Base-by-base conservation (phyloP, 2,329 filamentous ascomycete species). In the Alternaria postmessia region DNA sequence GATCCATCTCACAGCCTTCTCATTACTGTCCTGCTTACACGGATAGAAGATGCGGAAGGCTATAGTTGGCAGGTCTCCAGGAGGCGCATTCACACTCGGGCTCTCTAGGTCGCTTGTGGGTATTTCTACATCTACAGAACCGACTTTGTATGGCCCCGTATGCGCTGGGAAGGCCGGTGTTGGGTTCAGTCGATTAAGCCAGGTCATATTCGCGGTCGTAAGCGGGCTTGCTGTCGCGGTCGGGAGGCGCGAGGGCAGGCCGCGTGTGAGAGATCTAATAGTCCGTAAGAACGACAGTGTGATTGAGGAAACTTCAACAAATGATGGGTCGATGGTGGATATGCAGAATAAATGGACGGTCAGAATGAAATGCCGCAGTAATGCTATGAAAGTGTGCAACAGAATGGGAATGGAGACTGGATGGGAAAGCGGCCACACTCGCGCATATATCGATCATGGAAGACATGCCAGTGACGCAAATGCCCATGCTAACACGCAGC, bases 31-130 rank as follows among this genome's bases (percentile, higher is more conserved):
- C 39, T 66, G 62, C 32, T 63, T 67, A 28, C 69, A 72, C 1
- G 93, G 93, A 75, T 96, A 96, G 80, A 92, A 96, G 59, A 96
- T 84, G 63, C 93, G 87, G 76, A 92, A 95, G 57, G 91, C 89
- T 26, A 96, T 83, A 1, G 93, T 96, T 20, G 88, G 82, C 46
- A 94, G 20, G 24, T 72, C 88, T 1, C 64, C 53, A 56, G 79
- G 78, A 5, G 87, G 84, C 51, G 85, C 83, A 22, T 85, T 82
- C 0, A 88, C 86, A 28, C 84, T 82, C 1, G 79, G 75, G 3
- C 75, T 77, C 32, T 79, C 70, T 16, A 87, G 76, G 38, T 85
- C 81, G 14, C 79, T 73, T 9, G 90, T 83, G 43, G 92, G 91
- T 16, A 96, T 87, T 80, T 96, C 93, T 65, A 94, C 84, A 71